These are phyloP conservation scores for Geotrichum phurueaensis DNA, from an alignment of 1,139 yeast species.

Conservation along the genomic window DNA sequence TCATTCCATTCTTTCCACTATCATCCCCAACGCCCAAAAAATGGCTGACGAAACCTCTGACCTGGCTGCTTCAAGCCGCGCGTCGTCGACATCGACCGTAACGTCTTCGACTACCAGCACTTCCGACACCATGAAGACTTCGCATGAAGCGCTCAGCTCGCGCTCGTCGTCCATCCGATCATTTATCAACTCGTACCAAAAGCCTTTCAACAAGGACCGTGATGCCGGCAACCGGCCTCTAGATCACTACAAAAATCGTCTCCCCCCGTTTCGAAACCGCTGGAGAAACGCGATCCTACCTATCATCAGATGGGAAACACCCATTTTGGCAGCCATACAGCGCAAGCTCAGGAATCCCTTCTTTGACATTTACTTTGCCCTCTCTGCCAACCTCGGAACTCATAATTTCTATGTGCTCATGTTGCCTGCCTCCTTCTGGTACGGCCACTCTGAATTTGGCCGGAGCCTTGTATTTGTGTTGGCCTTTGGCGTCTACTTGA, in stretches of 20 bases:
- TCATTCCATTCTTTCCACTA: constrained; percentile 11
- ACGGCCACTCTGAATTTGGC: constrained; percentile 55
- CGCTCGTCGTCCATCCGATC: constrained; percentile 27
- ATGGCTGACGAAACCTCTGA: neutral
- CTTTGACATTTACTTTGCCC: constrained; percentile 73
- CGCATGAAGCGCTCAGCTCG: constrained; percentile 13
- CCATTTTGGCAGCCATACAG: constrained; percentile 55
- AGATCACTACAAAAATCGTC: constrained; percentile 55
- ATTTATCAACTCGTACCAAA: constrained; percentile 28
- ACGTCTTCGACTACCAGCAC: neutral
- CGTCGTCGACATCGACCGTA: constrained; percentile 14
- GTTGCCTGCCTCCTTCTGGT: constrained; percentile 84
- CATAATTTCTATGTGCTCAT: constrained; percentile 89
- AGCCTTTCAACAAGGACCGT: constrained; percentile 26
- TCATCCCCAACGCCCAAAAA: constrained; percentile 3
- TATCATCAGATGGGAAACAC: constrained; percentile 61
- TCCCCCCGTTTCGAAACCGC: constrained; percentile 55
- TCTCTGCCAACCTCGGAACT: constrained; percentile 85
- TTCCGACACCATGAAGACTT: neutral
- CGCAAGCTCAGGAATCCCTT: constrained; percentile 42
- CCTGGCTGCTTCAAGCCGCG: constrained; percentile 1
- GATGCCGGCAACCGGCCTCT: constrained; percentile 73
- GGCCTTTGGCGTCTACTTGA: constrained; percentile 77
- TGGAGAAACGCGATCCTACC: constrained; percentile 55
- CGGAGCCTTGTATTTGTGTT: constrained; percentile 66